These are phyloP conservation scores for Citrullus mucosospermus DNA, from an alignment of 306 rosid genomes.

Conservation along the genomic window DNA sequence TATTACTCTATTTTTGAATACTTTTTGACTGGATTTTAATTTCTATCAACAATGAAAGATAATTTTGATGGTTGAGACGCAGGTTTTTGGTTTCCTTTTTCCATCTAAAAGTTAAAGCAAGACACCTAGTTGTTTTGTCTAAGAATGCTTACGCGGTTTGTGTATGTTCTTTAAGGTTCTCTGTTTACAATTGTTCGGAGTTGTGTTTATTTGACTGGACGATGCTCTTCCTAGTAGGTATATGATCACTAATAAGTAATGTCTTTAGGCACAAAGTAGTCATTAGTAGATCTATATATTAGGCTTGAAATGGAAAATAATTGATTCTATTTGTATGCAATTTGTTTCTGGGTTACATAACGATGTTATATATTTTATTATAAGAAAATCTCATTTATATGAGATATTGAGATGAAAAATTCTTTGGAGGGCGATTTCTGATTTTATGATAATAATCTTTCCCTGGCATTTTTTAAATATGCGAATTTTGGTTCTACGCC, in stretches of 20 bases:
- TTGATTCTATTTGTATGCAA: too few species aligned
- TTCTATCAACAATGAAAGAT: neutral
- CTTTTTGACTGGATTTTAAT: neutral
- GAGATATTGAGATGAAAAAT: too few species aligned
- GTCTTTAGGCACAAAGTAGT: neutral
- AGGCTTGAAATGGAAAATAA: neutral
- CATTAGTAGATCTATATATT: neutral
- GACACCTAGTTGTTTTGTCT: neutral
- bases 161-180: neutral
- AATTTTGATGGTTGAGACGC: neutral
- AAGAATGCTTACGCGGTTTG: neutral
- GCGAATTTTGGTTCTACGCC: too few species aligned
- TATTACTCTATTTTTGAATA: neutral
- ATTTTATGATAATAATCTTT: too few species aligned
- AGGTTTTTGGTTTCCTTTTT: neutral
- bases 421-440: too few species aligned
- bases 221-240: neutral
- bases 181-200: neutral
- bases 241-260: neutral
- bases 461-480: too few species aligned
- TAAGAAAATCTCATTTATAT: too few species aligned
- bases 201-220: neutral
- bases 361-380: too few species aligned
- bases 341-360: too few species aligned
- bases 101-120: neutral